phyloP scores from a whole-genome alignment of 192 early-diverging fungal species.

The Geranomyces michiganensis region DNA sequence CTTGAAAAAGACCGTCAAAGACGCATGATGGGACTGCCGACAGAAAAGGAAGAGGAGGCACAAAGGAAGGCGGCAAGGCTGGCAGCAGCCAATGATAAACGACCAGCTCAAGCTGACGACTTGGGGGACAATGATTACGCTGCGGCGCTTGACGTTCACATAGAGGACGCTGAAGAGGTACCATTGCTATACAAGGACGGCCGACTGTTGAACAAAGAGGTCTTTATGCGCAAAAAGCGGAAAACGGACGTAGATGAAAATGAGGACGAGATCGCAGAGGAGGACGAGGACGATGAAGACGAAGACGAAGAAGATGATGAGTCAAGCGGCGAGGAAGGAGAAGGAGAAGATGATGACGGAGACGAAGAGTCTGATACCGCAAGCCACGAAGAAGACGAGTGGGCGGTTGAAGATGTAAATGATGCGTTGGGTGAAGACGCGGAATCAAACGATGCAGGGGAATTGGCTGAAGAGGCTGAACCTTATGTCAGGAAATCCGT shows the following conservation, averaged over 20 bases:
- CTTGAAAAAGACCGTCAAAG: constrained; percentile 59
- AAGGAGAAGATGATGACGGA: constrained; percentile 47
- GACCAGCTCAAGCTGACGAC: constrained; percentile 56
- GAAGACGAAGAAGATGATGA: constrained; percentile 57
- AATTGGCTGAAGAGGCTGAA: constrained; percentile 38
- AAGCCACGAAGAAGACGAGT: constrained; percentile 32
- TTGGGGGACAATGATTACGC: constrained; percentile 47
- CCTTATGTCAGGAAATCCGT: constrained; percentile 33
- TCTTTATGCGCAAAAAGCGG: constrained; percentile 55
- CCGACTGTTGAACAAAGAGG: constrained; percentile 52
- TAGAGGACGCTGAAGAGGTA: constrained; percentile 39
- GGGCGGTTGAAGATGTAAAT: constrained; percentile 12
- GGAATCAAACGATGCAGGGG: constrained; percentile 25
- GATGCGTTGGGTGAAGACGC: constrained; percentile 8
- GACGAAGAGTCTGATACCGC: constrained; percentile 36
- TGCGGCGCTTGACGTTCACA: constrained; percentile 22
- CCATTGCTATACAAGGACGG: constrained; percentile 58
- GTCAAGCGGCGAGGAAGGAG: constrained; percentile 52
- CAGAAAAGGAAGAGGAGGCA: constrained; percentile 20
- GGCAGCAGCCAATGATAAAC: constrained; percentile 39
- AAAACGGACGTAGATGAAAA: constrained; percentile 49
- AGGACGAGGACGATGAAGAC: constrained; percentile 60
- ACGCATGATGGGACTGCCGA: constrained; percentile 36
- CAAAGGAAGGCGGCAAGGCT: background rate
- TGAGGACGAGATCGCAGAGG: constrained; percentile 39